Evolutionary conservation across 306 rosid genomes (phyloP).

Genomic region (Citrullus amarus): DNA sequence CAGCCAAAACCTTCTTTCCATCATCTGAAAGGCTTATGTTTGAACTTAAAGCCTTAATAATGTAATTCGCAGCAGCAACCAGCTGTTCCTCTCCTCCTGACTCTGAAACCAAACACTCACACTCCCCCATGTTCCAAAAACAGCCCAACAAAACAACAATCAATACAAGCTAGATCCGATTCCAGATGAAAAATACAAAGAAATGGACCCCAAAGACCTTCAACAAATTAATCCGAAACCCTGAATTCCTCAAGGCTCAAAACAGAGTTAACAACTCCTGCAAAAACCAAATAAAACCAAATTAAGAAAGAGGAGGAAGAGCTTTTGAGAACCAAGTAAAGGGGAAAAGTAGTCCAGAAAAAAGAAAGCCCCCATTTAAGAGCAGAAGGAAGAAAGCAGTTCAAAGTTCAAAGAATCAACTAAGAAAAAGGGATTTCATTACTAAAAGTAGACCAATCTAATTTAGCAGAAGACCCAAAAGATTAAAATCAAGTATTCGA

Average conservation of each 20-base stretch:
- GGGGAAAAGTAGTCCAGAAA: not conserved
- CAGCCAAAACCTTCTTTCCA: conserved; percentile 54
- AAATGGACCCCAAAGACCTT: no score
- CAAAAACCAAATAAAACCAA: not conserved
- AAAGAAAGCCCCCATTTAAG: not conserved
- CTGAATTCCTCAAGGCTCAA: conserved; percentile 8
- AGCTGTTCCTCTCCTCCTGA: conserved; percentile 54
- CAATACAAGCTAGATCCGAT: conserved; percentile 11
- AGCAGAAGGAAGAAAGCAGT: not conserved
- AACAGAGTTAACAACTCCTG: conserved; percentile 2
- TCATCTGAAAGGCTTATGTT: conserved; percentile 46
- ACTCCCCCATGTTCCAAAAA: conserved; percentile 46
- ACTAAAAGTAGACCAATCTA: not conserved
- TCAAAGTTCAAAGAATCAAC: not conserved
- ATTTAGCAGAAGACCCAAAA: not conserved
- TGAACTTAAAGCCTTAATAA: conserved; percentile 57
- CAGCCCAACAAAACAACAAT: conserved; percentile 3
- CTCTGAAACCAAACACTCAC: conserved; percentile 32
- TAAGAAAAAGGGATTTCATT: not conserved
- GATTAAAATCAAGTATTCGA: not conserved
- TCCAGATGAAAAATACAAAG: conserved; percentile 11
- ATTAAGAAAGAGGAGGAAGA: not conserved
- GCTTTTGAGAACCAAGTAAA: not conserved
- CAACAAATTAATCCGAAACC: not conserved
- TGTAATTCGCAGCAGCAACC: conserved; percentile 58